These are phyloP conservation scores for Rubroshorea leprosula DNA, from an alignment of 345 rosid species.

Conservation along the genomic window DNA sequence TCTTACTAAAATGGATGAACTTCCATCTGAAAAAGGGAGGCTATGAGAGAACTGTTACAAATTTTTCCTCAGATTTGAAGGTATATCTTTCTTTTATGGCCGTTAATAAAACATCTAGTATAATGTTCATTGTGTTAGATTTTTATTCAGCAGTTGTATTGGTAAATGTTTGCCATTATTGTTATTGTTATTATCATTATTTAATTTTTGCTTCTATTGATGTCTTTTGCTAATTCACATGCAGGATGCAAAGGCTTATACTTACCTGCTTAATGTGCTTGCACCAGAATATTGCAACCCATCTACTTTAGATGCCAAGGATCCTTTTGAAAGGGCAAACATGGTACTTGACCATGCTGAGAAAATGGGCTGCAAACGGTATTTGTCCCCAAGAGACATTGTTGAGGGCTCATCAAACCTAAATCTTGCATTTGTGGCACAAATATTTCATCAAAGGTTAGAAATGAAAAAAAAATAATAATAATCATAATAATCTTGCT, in stretches of 20 bases:
- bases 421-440: conserved; percentile 90
- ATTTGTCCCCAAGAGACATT: conserved; percentile 75
- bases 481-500: no score
- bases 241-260: conserved; percentile 87
- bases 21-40: conserved; percentile 89
- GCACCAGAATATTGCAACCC: conserved; percentile 84
- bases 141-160: background rate
- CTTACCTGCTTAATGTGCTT: conserved; percentile 83
- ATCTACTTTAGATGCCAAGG: conserved; percentile 61
- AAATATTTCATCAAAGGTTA: conserved; percentile 85
- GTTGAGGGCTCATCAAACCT: conserved; percentile 73
- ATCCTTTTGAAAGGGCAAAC: conserved; percentile 67
- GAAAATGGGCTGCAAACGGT: conserved; percentile 77
- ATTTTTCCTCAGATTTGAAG: conserved; percentile 86
- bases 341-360: conserved; percentile 77
- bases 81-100: conserved; percentile 32
- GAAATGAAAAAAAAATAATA: conserved; percentile 4
- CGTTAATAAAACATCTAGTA: conserved; percentile 1
- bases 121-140: background rate
- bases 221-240: conserved; percentile 16
- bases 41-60: conserved; percentile 69
- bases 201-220: conserved; percentile 16
- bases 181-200: no score
- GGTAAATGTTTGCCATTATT: background rate
- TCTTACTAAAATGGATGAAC: conserved; percentile 85